phyloP scores from a whole-genome alignment of 805 yeast species.

The Kluyveromyces dobzhanskii region DNA sequence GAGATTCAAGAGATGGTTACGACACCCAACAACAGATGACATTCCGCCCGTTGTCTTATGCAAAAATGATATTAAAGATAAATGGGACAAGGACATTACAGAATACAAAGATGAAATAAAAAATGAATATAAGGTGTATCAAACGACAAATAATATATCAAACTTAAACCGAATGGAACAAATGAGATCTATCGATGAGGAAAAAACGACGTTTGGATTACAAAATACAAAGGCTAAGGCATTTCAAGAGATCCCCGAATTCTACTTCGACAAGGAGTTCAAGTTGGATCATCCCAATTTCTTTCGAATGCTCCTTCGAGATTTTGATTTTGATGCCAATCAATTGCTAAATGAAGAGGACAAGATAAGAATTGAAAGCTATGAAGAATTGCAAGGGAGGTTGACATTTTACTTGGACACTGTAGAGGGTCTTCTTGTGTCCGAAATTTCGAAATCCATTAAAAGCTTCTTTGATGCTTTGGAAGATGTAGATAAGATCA shows the following conservation, averaged over 20 bases:
- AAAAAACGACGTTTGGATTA: slow-evolving; percentile 12
- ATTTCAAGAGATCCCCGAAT: slow-evolving; percentile 45
- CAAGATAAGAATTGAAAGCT: slow-evolving; percentile 34
- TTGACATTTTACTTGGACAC: slow-evolving; percentile 76
- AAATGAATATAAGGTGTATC: slow-evolving; percentile 38
- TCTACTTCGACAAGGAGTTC: slow-evolving; percentile 61
- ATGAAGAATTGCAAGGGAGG: slow-evolving; percentile 63
- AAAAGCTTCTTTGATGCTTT: slow-evolving; percentile 78
- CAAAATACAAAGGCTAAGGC: slow-evolving; percentile 10
- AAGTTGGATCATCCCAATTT: slow-evolving; percentile 82
- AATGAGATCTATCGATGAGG: slow-evolving; percentile 11
- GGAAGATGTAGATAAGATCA: slow-evolving; percentile 63
- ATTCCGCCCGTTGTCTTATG: slow-evolving; percentile 74
- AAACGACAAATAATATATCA: slow-evolving; percentile 36
- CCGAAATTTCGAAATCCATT: slow-evolving; percentile 79
- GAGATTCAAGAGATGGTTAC: slow-evolving; percentile 32
- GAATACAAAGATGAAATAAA: slow-evolving; percentile 38
- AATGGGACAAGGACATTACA: slow-evolving; percentile 36
- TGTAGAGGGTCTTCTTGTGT: slow-evolving; percentile 72
- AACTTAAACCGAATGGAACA: slow-evolving; percentile 24
- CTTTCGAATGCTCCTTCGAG: slow-evolving; percentile 66
- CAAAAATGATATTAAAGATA: slow-evolving; percentile 35
- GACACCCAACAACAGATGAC: slow-evolving; percentile 69
- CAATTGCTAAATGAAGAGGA: slow-evolving; percentile 26
- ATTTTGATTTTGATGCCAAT: slow-evolving; percentile 35